A percentile compares a stretch with the other conserved stretches of the same genome.
Conservation (phyloP, 2,329 filamentous ascomycete genomes). For the Blastomyces percursus region DNA sequence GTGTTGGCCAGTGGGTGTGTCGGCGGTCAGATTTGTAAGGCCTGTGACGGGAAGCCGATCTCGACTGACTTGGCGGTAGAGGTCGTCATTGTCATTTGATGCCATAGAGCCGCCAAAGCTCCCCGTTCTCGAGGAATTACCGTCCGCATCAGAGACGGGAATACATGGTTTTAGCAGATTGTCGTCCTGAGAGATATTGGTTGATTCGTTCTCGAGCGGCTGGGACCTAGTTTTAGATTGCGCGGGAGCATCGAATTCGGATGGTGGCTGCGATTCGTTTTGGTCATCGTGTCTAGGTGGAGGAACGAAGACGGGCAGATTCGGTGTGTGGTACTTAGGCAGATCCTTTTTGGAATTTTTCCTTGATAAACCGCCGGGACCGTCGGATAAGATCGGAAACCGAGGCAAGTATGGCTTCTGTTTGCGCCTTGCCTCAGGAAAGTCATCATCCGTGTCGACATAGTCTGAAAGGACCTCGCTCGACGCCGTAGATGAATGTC, state of each 20-base stretch:
- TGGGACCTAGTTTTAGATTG: background rate
- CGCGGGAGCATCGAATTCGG: slow-evolving; percentile 12
- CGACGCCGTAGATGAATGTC: slow-evolving; percentile 35
- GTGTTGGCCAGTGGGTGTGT: slow-evolving; percentile 18
- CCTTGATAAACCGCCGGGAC: slow-evolving; percentile 22
- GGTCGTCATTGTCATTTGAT: slow-evolving; percentile 18
- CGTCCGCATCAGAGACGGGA: background rate
- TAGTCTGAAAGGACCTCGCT: slow-evolving; percentile 36
- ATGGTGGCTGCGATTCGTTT: background rate
- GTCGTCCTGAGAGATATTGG: background rate
- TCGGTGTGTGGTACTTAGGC: slow-evolving; percentile 33
- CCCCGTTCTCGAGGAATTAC: background rate
- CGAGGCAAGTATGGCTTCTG: slow-evolving; percentile 23
- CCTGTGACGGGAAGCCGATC: slow-evolving; percentile 37
- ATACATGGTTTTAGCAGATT: background rate
- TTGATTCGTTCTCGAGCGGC: background rate
- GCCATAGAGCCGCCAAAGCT: background rate
- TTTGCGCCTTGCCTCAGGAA: slow-evolving; percentile 21
- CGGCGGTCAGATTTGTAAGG: slow-evolving; percentile 33
- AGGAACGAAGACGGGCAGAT: slow-evolving; percentile 44
- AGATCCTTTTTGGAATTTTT: slow-evolving; percentile 25
- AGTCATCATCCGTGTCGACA: slow-evolving; percentile 38
- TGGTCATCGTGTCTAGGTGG: slow-evolving; percentile 32
- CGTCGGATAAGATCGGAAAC: slow-evolving; percentile 28
- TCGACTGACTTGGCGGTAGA: slow-evolving; percentile 22